A percentile compares a stretch with the other conserved stretches of the same genome.
Evolutionary conservation across 768 basidiomycete species (phyloP).

Genomic region (Astraeus odoratus): DNA sequence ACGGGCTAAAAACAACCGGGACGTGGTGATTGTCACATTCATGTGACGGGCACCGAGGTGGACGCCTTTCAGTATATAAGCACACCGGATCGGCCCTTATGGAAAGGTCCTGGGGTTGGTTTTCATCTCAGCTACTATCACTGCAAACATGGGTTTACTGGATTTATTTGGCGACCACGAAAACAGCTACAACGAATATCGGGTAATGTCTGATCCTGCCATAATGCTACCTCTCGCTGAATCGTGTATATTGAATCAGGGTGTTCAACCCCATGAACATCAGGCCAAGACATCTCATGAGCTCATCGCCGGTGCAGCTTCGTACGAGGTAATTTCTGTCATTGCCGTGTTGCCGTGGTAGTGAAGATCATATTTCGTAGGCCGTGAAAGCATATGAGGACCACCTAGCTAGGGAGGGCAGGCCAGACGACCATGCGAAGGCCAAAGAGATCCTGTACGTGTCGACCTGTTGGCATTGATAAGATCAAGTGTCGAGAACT

Average conservation of each 20-base stretch:
- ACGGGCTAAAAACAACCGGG: background rate
- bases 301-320: conserved; percentile 3
- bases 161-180: conserved; percentile 1
- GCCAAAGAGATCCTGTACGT: conserved; percentile 10
- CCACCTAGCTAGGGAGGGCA: conserved; percentile 2
- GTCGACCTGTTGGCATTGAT: background rate
- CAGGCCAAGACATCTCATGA: conserved; percentile 3
- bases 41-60: too few relatives aligned
- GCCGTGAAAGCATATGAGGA: conserved; percentile 10
- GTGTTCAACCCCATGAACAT: too few relatives aligned
- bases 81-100: too few relatives aligned
- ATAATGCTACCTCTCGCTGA: too few relatives aligned
- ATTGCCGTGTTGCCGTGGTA: background rate
- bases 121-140: background rate
- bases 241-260: too few relatives aligned
- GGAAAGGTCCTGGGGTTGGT: too few relatives aligned
- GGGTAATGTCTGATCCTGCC: too few relatives aligned
- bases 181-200: background rate
- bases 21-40: too few relatives aligned
- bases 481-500: background rate
- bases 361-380: background rate
- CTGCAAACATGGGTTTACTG: conserved; percentile 3
- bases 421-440: conserved; percentile 5
- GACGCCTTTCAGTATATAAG: too few relatives aligned
- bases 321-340: conserved; percentile 3